Base-by-base conservation (phyloP, 1,139 yeast species). In the Saccharomyces hybrid region DNA sequence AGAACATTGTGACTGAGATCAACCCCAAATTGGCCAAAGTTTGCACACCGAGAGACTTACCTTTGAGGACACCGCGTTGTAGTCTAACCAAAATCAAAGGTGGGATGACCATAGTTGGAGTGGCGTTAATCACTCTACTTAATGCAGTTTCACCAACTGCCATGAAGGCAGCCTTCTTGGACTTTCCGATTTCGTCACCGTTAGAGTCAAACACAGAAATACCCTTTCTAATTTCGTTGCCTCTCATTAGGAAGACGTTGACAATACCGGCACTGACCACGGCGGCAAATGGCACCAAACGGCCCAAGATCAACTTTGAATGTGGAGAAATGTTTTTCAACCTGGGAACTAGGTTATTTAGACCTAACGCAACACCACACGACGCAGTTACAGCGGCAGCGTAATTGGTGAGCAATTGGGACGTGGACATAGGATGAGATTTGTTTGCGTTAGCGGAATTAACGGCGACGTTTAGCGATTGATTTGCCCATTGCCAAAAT, bases 121-220 rank as follows among this genome's bases (percentile, higher is more conserved):
- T 88, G 25, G 98, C 97, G 68, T 90, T 93, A 63, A 93, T 87
- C 52, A 93, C 96, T 68, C 99, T 79, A 52, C 96, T 87, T 47
- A 93, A 83, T 2, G 98, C 98, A 14, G 99, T 93, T 73, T 93
- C 98, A 20, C 96, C 97, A 49, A 93, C 99, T 0, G 99, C 99
- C 59, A 85, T 79, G 54, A 81, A 70, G 0, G 99, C 99, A 8
- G 99, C 99, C 42, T 77, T 80, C 69, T 86, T 84, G 7, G 97
- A 90, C 38, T 76, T 76, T 4, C 98, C 99, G 23, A 90, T 79
- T 56, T 76, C 77, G 49, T 79, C 78, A 49, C 95, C 96, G 27
- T 82, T 77, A 50, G 77, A 70, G 67, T 83, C 86, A 64, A 76
- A 88, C 4, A 93, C 97, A 11, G 81, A 69, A 54, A 81, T 81